Conservation (phyloP, 2,329 filamentous ascomycete genomes). For the Cryphonectria naterciae region DNA sequence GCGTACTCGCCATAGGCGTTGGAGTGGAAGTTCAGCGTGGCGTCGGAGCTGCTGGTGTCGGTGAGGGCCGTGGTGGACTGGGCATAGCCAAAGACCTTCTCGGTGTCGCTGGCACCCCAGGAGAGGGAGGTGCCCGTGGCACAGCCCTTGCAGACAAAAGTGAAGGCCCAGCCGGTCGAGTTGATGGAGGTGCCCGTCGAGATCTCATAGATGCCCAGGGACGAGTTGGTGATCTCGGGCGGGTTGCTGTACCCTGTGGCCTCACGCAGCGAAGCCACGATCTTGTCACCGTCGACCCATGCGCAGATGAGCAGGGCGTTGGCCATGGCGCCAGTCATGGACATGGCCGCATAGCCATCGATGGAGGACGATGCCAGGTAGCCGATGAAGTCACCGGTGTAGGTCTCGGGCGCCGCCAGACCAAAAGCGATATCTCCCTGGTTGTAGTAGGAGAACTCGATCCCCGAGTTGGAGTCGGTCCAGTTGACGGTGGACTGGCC, state of each 20-base stretch:
- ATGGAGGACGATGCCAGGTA: slow-evolving; percentile 51
- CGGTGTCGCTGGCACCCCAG: slow-evolving; percentile 33
- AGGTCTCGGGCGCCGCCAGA: slow-evolving; percentile 53
- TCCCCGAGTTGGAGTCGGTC: slow-evolving; percentile 25
- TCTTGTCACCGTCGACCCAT: slow-evolving; percentile 47
- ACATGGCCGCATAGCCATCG: slow-evolving; percentile 54
- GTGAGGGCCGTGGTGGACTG: slow-evolving; percentile 42
- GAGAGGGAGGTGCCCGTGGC: slow-evolving; percentile 37
- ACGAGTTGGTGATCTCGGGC: slow-evolving; percentile 41
- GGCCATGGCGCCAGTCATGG: slow-evolving; percentile 48
- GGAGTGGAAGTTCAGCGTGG: slow-evolving; percentile 37
- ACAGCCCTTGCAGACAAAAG: slow-evolving; percentile 52
- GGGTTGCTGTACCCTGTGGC: slow-evolving; percentile 46
- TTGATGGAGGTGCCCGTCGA: slow-evolving; percentile 51
- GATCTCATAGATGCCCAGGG: slow-evolving; percentile 45
- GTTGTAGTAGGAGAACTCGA: slow-evolving; percentile 29
- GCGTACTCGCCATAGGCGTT: slow-evolving; percentile 45
- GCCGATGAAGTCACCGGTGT: slow-evolving; percentile 57
- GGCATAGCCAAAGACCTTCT: slow-evolving; percentile 44
- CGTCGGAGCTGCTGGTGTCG: slow-evolving; percentile 33
- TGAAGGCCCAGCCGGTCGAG: slow-evolving; percentile 51
- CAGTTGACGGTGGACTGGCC: slow-evolving; percentile 22
- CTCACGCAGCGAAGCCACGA: slow-evolving; percentile 36
- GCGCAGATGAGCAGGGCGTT: slow-evolving; percentile 48
- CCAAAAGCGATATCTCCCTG: slow-evolving; percentile 43